phyloP scores from a whole-genome alignment of 805 yeast species.

The Candida ipomoeae region DNA sequence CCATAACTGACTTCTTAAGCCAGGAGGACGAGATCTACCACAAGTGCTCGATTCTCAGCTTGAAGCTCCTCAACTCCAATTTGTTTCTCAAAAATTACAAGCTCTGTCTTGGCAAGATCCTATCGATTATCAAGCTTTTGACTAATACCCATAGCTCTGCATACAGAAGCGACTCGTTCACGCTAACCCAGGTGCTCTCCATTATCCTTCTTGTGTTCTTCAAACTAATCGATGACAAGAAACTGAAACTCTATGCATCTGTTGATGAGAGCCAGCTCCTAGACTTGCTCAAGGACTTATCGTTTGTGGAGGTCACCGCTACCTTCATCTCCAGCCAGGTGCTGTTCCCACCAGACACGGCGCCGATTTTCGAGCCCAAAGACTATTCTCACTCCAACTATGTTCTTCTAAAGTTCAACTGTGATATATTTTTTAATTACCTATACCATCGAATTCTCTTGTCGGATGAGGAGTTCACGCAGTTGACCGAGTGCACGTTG shows the following conservation, averaged over 20 bases:
- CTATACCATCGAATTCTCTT: slow-evolving; percentile 33
- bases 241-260: slow-evolving; percentile 16
- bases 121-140: slow-evolving; percentile 11
- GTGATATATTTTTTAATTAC: slow-evolving; percentile 41
- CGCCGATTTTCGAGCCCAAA: not conserved
- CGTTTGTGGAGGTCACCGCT: slow-evolving; percentile 43
- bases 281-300: slow-evolving; percentile 52
- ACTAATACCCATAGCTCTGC: not conserved
- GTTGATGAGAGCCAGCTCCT: slow-evolving; percentile 16
- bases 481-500: slow-evolving; percentile 23
- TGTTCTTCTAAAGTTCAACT: slow-evolving; percentile 33
- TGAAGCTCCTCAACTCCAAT: slow-evolving; percentile 35
- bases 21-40: slow-evolving; percentile 24
- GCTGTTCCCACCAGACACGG: slow-evolving; percentile 9
- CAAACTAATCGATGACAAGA: slow-evolving; percentile 27
- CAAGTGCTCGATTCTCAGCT: slow-evolving; percentile 29
- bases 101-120: slow-evolving; percentile 36
- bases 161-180: slow-evolving; percentile 14
- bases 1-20: slow-evolving; percentile 28
- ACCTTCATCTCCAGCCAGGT: slow-evolving; percentile 30
- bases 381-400: slow-evolving; percentile 21
- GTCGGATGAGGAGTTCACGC: slow-evolving; percentile 30
- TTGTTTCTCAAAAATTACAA: slow-evolving; percentile 33
- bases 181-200: slow-evolving; percentile 33
- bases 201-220: slow-evolving; percentile 31